Percentiles rank a stretch among this genome's conserved stretches.
phyloP scores from a whole-genome alignment of 2,329 filamentous ascomycete species.

The Cytospora mali region DNA sequence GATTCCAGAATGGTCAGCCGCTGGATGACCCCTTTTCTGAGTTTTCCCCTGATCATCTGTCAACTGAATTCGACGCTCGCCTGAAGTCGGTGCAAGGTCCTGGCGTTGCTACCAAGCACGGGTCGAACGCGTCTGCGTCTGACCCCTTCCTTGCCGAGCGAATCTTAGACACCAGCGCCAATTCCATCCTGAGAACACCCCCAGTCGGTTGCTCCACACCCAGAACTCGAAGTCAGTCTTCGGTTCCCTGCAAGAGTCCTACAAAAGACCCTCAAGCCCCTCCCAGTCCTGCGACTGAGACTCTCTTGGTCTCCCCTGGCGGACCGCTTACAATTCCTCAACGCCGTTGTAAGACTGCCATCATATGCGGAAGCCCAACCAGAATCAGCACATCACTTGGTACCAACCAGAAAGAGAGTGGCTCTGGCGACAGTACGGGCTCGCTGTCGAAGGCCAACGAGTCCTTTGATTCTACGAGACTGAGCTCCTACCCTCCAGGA shows the following conservation, averaged over 20 bases:
- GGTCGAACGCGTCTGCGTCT: neutral
- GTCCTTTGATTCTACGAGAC: slow-evolving; percentile 12
- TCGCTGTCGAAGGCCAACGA: neutral
- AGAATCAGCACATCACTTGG: neutral
- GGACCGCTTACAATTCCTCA: neutral
- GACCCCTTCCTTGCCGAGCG: slow-evolving; percentile 41
- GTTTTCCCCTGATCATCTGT: slow-evolving; percentile 6
- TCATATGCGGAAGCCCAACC: slow-evolving; percentile 1
- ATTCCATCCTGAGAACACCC: slow-evolving; percentile 30
- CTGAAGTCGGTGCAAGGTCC: slow-evolving; percentile 20
- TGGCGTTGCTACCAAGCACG: neutral
- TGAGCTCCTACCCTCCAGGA: slow-evolving; percentile 25
- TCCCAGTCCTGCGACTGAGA: neutral
- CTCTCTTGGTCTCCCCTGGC: neutral
- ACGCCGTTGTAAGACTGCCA: neutral
- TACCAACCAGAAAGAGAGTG: neutral
- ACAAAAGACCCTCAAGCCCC: neutral
- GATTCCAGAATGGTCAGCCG: slow-evolving; percentile 27
- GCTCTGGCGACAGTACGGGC: neutral
- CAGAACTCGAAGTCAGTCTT: slow-evolving; percentile 9
- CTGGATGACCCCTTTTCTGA: slow-evolving; percentile 32
- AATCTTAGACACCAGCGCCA: slow-evolving; percentile 28
- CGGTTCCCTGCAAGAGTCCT: neutral
- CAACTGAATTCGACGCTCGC: slow-evolving; percentile 30
- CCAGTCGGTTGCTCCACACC: slow-evolving; percentile 32